Percentiles rank a stretch among this genome's conserved stretches.
Evolutionary conservation across 2,329 filamentous ascomycete species (phyloP).

Genomic region (Leptographium wingfieldii): DNA sequence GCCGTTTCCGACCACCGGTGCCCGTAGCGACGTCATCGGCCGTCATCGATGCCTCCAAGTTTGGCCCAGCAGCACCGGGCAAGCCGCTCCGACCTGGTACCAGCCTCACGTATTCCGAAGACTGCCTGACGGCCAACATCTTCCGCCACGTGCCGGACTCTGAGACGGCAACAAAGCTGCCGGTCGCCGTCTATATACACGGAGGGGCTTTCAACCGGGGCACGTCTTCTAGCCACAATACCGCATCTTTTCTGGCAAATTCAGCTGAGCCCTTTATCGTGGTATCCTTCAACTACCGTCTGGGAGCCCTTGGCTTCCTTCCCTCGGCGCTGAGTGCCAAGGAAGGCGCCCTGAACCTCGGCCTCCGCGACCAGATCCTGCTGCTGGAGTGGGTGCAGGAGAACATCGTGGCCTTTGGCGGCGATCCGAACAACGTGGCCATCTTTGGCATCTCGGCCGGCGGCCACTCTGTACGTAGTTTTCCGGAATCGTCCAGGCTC

Average conservation of each 20-base stretch:
- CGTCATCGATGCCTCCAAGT: conserved; percentile 26
- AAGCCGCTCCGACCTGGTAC: conserved; percentile 4
- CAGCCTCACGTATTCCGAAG: conserved; percentile 25
- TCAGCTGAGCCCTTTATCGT: conserved; percentile 1
- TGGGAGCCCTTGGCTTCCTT: conserved; percentile 50
- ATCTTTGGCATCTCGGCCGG: conserved; percentile 37
- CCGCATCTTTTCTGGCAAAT: not conserved
- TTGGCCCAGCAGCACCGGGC: conserved; percentile 18
- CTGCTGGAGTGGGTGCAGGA: conserved; percentile 41
- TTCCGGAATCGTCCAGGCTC: not conserved
- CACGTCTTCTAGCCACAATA: not conserved
- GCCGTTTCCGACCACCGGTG: conserved; percentile 21
- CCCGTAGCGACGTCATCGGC: conserved; percentile 24
- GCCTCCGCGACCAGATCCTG: conserved; percentile 38
- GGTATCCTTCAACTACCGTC: conserved; percentile 25
- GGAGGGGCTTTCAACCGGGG: conserved; percentile 19
- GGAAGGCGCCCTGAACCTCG: conserved; percentile 29
- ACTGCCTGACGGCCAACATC: conserved; percentile 50
- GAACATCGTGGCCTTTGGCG: conserved; percentile 40
- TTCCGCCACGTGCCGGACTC: conserved; percentile 32
- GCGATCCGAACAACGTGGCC: conserved; percentile 35
- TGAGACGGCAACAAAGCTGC: conserved; percentile 15
- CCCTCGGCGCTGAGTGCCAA: conserved; percentile 28
- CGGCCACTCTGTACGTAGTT: conserved; percentile 30
- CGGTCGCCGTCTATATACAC: conserved; percentile 47